A percentile compares a stretch with the other conserved stretches of the same genome.
Conservation (phyloP, 2,329 filamentous ascomycete genomes). For the Alternaria sp. region DNA sequence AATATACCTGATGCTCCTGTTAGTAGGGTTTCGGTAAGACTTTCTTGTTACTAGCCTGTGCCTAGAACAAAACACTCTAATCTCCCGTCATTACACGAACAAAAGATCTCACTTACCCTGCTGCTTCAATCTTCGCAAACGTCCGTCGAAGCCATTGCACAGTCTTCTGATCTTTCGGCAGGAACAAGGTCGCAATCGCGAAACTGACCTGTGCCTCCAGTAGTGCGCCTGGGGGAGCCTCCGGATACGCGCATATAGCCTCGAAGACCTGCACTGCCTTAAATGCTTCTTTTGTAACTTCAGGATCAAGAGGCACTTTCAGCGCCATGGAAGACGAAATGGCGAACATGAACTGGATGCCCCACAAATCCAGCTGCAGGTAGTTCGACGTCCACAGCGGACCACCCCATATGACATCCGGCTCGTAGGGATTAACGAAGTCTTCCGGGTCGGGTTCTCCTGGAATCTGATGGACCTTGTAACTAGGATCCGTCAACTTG, state of each 20-base stretch:
- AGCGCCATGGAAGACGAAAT: slow-evolving; percentile 71
- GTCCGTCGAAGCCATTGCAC: slow-evolving; percentile 81
- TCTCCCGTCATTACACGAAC: neutral
- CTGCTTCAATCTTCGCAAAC: slow-evolving; percentile 77
- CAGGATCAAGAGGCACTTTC: slow-evolving; percentile 59
- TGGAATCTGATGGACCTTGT: slow-evolving; percentile 71
- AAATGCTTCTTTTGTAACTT: slow-evolving; percentile 70
- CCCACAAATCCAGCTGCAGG: slow-evolving; percentile 78
- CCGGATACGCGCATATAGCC: slow-evolving; percentile 75
- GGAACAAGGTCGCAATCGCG: slow-evolving; percentile 77
- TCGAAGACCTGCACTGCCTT: slow-evolving; percentile 81
- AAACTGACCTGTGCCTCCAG: slow-evolving; percentile 78
- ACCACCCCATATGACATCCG: slow-evolving; percentile 71
- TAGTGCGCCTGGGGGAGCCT: slow-evolving; percentile 73
- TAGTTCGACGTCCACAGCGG: slow-evolving; percentile 79
- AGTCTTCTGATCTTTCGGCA: slow-evolving; percentile 77
- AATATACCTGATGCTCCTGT: slow-evolving; percentile 71
- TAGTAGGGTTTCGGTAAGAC: slow-evolving; percentile 5
- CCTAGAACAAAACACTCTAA: neutral
- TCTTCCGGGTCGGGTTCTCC: slow-evolving; percentile 66
- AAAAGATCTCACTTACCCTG: slow-evolving; percentile 69
- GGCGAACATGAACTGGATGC: slow-evolving; percentile 80
- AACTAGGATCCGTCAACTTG: slow-evolving; percentile 66
- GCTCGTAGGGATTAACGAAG: slow-evolving; percentile 76
- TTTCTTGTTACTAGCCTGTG: neutral